phyloP scores from a whole-genome alignment of 1,139 yeast genomes.

The Kodamaea alishanica region DNA sequence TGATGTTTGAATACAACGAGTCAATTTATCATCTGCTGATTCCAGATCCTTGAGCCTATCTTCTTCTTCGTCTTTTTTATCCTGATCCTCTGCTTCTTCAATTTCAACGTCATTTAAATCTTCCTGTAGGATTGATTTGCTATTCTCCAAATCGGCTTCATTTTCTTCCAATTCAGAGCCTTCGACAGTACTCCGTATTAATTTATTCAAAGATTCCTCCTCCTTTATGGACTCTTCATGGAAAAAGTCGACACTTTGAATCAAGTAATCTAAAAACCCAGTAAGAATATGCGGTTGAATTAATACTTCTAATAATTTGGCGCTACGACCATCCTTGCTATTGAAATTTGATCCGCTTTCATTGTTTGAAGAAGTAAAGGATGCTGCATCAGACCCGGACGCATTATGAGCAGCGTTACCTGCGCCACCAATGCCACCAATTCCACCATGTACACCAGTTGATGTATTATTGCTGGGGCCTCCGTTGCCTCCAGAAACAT shows the following conservation, averaged over 20 bases:
- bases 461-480: constrained; percentile 5
- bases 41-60: constrained; percentile 16
- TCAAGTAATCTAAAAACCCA: constrained; percentile 32
- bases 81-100: constrained; percentile 6
- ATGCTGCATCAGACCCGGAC: constrained; percentile 27
- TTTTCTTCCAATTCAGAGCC: constrained; percentile 11
- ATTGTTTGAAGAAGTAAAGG: constrained; percentile 37
- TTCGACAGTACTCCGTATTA: constrained; percentile 4
- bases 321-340: constrained; percentile 38
- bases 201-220: constrained; percentile 13
- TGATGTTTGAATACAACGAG: constrained; percentile 40
- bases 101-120: constrained; percentile 9
- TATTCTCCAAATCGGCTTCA: constrained; percentile 14
- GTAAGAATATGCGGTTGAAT: constrained; percentile 45
- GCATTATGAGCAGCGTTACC: constrained; percentile 8
- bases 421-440: constrained; percentile 28
- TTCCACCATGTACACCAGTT: constrained; percentile 5
- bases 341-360: constrained; percentile 20
- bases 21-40: constrained; percentile 32
- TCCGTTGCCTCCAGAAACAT: constrained; percentile 13
- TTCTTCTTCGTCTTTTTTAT: constrained; percentile 14
- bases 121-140: background rate
- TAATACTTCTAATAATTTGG: constrained; percentile 40
- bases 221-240: constrained; percentile 28
- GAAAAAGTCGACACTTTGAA: constrained; percentile 39